Conservation (phyloP, 2,329 filamentous ascomycete species). For the Penicillium capsulatum region DNA sequence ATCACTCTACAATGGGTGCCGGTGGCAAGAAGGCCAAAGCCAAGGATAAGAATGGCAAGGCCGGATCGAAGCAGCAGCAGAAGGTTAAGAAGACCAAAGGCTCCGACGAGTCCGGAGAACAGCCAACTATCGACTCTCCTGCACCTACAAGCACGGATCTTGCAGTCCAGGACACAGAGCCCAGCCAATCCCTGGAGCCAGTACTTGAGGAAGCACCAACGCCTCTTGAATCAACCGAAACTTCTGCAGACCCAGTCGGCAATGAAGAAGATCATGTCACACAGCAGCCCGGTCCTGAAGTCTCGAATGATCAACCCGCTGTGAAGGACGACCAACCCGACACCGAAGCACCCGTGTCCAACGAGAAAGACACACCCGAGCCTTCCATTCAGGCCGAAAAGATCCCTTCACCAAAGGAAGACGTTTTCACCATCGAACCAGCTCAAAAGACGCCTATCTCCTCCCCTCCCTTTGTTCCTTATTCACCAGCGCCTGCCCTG, state of each 20-base stretch:
- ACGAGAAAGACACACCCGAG: slow-evolving; percentile 13
- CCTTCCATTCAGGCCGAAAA: slow-evolving; percentile 7
- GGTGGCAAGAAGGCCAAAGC: slow-evolving; percentile 31
- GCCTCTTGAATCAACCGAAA: slow-evolving; percentile 5
- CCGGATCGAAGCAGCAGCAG: slow-evolving; percentile 26
- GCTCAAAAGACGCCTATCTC: slow-evolving; percentile 20
- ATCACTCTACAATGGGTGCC: slow-evolving; percentile 28
- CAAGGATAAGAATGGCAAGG: slow-evolving; percentile 28
- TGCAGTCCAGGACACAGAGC: slow-evolving; percentile 19
- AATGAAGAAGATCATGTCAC: slow-evolving; percentile 6
- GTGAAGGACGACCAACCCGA: slow-evolving; percentile 18
- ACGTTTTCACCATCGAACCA: neutral
- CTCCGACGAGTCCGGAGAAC: slow-evolving; percentile 27
- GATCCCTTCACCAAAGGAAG: slow-evolving; percentile 1
- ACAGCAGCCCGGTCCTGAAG: slow-evolving; percentile 7
- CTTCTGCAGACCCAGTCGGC: slow-evolving; percentile 7
- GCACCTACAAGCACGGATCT: slow-evolving; percentile 18
- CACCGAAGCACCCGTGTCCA: slow-evolving; percentile 7
- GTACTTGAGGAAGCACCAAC: slow-evolving; percentile 4
- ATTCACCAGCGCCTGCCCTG: slow-evolving; percentile 22
- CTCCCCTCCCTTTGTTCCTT: slow-evolving; percentile 22
- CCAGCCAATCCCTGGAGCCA: slow-evolving; percentile 12
- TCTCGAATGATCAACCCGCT: slow-evolving; percentile 15
- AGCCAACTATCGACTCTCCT: slow-evolving; percentile 24
- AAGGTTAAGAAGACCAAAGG: slow-evolving; percentile 35